Conservation (phyloP, 352 stramenopile species). For the Phytophthora syringae region DNA sequence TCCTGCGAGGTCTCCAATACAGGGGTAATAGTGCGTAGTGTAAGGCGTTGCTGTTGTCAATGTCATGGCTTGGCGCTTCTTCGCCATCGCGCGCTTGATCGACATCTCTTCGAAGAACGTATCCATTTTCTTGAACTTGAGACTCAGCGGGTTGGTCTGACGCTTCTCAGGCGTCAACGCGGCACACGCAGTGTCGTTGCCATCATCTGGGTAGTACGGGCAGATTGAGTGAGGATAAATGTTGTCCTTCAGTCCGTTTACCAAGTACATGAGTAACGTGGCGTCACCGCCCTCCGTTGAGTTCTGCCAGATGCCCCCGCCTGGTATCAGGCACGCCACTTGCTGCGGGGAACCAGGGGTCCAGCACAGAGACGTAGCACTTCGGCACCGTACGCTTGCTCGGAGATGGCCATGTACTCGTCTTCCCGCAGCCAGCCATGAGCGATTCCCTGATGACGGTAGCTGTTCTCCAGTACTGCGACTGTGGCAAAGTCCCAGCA, state of each 20-base stretch:
- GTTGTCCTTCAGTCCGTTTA: constrained; percentile 52
- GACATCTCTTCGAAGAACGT: constrained; percentile 44
- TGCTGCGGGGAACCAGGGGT: constrained; percentile 55
- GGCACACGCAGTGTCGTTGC: constrained; percentile 56
- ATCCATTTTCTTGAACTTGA: constrained; percentile 55
- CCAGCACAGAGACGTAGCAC: constrained; percentile 57
- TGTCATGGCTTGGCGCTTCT: constrained; percentile 46
- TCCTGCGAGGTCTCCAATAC: constrained; percentile 49
- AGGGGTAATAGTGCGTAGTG: constrained; percentile 68
- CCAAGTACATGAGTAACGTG: constrained; percentile 51
- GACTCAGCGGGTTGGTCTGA: constrained; percentile 51
- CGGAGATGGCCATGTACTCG: constrained; percentile 60
- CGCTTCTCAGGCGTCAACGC: constrained; percentile 43
- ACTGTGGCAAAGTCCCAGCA: constrained; percentile 74
- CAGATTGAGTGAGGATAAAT: constrained; percentile 63
- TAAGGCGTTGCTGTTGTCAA: constrained; percentile 66
- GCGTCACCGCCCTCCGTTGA: constrained; percentile 62
- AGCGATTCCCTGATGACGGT: constrained; percentile 56
- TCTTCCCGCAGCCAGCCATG: constrained; percentile 55
- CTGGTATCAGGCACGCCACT: constrained; percentile 52
- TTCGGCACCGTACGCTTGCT: constrained; percentile 65
- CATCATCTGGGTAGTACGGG: constrained; percentile 47
- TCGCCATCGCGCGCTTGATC: constrained; percentile 55
- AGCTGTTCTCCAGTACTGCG: constrained; percentile 60
- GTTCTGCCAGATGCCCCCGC: constrained; percentile 63